Conservation (phyloP, 305 asterid genomes). For the Fraxinus baroniana region DNA sequence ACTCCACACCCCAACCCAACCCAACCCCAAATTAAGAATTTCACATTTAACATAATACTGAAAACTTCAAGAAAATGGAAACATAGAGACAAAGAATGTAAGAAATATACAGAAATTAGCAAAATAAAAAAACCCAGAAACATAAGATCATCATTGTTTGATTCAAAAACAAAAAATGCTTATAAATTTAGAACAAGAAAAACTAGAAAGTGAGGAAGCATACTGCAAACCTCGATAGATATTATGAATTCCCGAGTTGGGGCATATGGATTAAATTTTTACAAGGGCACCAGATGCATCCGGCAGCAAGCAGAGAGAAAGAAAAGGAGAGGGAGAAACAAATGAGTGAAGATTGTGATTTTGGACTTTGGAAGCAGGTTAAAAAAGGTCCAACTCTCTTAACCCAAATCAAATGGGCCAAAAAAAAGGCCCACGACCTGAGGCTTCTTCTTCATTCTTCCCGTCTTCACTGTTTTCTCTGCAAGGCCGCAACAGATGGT, state of each 20-base stretch:
- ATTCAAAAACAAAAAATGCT: neutral
- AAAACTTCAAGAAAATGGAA: neutral
- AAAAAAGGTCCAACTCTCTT: too few relatives aligned
- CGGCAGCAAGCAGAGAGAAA: too few relatives aligned
- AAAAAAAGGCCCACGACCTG: too few relatives aligned
- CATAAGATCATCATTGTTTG: neutral
- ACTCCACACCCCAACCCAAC: neutral
- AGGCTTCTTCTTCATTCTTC: too few relatives aligned
- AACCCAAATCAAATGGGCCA: too few relatives aligned
- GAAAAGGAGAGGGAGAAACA: too few relatives aligned
- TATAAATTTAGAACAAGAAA: neutral
- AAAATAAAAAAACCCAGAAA: neutral
- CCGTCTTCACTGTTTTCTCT: too few relatives aligned
- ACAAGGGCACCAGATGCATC: too few relatives aligned
- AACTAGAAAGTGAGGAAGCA: neutral
- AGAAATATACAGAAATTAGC: neutral
- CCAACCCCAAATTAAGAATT: neutral
- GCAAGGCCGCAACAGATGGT: too few relatives aligned
- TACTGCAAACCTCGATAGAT: neutral
- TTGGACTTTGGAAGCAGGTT: too few relatives aligned
- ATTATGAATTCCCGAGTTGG: neutral
- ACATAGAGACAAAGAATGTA: neutral
- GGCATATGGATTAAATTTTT: neutral
- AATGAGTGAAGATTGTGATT: too few relatives aligned
- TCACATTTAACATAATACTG: neutral